Conservation (phyloP, 2,329 filamentous ascomycete genomes). For the Cladosporium sp. region DNA sequence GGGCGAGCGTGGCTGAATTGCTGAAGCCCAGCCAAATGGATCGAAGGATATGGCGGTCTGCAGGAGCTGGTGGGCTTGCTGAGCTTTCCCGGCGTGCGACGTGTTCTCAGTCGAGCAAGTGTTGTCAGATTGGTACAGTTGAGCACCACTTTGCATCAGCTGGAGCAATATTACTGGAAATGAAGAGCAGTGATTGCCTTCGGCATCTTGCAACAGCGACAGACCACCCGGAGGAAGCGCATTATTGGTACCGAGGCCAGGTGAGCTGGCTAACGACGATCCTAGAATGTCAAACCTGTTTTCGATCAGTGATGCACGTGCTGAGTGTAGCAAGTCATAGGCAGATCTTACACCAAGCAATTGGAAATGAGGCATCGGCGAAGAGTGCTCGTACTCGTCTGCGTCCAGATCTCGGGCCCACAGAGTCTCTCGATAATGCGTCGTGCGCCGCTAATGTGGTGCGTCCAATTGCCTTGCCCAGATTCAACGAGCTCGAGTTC, state of each 20-base stretch:
- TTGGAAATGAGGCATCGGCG: conserved; percentile 32
- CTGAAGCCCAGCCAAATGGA: conserved; percentile 27
- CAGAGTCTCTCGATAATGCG: conserved; percentile 38
- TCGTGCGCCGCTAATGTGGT: conserved; percentile 47
- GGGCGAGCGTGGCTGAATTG: conserved; percentile 29
- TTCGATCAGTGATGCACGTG: conserved; percentile 7
- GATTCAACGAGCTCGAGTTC: conserved; percentile 47
- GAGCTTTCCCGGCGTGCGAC: too few relatives aligned
- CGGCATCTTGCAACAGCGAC: conserved; percentile 33
- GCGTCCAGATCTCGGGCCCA: conserved; percentile 22
- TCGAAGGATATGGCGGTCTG: background rate
- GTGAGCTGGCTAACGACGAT: conserved; percentile 1
- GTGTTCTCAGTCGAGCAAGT: background rate
- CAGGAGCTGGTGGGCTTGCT: background rate
- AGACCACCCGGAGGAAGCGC: conserved; percentile 23
- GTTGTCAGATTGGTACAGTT: conserved; percentile 22
- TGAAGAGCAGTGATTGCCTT: conserved; percentile 36
- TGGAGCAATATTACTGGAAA: conserved; percentile 31
- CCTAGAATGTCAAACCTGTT: conserved; percentile 10
- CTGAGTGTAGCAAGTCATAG: background rate
- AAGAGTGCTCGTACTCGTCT: conserved; percentile 27
- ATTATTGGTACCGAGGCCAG: background rate
- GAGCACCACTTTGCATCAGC: conserved; percentile 32
- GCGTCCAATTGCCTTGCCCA: conserved; percentile 46
- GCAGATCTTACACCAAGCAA: conserved; percentile 26